Conservation (phyloP, 345 rosid species). For the Eucalyptus regnans region DNA sequence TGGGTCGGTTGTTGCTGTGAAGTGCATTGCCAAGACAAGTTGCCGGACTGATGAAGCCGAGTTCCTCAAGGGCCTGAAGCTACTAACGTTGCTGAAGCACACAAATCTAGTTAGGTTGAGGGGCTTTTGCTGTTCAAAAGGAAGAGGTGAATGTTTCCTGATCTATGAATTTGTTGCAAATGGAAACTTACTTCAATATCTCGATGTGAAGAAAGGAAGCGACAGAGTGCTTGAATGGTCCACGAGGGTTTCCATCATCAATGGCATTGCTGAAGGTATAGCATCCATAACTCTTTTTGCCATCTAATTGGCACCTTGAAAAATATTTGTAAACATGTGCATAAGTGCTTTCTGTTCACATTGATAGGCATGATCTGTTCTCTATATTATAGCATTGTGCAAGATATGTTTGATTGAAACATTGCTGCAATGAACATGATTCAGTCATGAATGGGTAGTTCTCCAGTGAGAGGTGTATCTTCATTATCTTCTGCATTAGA, state of each 20-base stretch:
- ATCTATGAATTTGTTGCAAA: conserved; percentile 78
- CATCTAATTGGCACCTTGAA: not conserved
- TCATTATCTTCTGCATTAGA: not conserved
- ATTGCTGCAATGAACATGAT: not conserved
- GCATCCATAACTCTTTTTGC: not conserved
- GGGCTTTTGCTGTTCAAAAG: conserved; percentile 93
- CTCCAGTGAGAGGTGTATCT: not conserved
- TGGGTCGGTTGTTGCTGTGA: conserved; percentile 64
- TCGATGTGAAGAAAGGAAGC: conserved; percentile 44
- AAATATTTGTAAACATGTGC: not conserved
- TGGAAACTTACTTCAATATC: conserved; percentile 74
- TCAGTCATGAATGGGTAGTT: not conserved
- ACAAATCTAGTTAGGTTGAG: conserved; percentile 67
- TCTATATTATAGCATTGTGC: not conserved
- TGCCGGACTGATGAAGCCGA: conserved; percentile 76
- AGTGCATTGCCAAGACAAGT: conserved; percentile 77
- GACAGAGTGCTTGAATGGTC: conserved; percentile 78
- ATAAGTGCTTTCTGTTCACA: not conserved
- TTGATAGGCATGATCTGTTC: not conserved
- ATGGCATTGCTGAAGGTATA: conserved; percentile 88
- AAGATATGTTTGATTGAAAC: not conserved
- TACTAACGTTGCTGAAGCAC: conserved; percentile 62
- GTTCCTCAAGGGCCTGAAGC: conserved; percentile 75
- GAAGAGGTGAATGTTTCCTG: conserved; percentile 91
- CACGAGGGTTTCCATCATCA: conserved; percentile 60